Evolutionary conservation across 2,329 filamentous ascomycete genomes (phyloP).

Genomic region (Pseudogymnoascus destructans): DNA sequence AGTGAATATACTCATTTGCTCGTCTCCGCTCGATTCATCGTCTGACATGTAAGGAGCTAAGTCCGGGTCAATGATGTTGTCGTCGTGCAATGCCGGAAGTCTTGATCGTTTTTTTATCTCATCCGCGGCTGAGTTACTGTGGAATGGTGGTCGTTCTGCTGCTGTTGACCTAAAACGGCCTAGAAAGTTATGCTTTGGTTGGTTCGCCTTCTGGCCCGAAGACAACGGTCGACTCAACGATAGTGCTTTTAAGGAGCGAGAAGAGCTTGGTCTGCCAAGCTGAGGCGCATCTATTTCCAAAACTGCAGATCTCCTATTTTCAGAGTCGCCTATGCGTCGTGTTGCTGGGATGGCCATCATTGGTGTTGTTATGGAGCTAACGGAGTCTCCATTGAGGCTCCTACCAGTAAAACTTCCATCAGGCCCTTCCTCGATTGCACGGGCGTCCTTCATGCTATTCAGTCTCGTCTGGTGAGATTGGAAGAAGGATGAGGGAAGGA

Average conservation of each 20-base stretch:
- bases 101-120: slow-evolving; percentile 51
- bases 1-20: slow-evolving; percentile 77
- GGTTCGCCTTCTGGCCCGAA: slow-evolving; percentile 67
- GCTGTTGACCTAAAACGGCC: slow-evolving; percentile 57
- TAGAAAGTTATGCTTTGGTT: slow-evolving; percentile 75
- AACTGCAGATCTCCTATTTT: slow-evolving; percentile 73
- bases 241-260: slow-evolving; percentile 70
- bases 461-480: slow-evolving; percentile 39
- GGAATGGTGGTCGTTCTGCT: slow-evolving; percentile 81
- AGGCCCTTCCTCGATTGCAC: slow-evolving; percentile 28
- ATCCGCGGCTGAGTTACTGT: slow-evolving; percentile 55
- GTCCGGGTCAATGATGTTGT: slow-evolving; percentile 97
- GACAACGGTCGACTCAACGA: slow-evolving; percentile 60
- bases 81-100: slow-evolving; percentile 88
- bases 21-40: slow-evolving; percentile 80
- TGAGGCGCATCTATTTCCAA: slow-evolving; percentile 81
- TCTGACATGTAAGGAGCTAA: slow-evolving; percentile 93
- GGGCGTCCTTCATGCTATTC: slow-evolving; percentile 26
- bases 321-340: slow-evolving; percentile 55
- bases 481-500: slow-evolving; percentile 47
- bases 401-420: slow-evolving; percentile 4
- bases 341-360: slow-evolving; percentile 61
- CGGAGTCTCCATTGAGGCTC: slow-evolving; percentile 26
- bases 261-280: slow-evolving; percentile 82
- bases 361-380: slow-evolving; percentile 46